Conservation (phyloP, 2,329 filamentous ascomycete genomes). For the Monosporascus sp. region DNA sequence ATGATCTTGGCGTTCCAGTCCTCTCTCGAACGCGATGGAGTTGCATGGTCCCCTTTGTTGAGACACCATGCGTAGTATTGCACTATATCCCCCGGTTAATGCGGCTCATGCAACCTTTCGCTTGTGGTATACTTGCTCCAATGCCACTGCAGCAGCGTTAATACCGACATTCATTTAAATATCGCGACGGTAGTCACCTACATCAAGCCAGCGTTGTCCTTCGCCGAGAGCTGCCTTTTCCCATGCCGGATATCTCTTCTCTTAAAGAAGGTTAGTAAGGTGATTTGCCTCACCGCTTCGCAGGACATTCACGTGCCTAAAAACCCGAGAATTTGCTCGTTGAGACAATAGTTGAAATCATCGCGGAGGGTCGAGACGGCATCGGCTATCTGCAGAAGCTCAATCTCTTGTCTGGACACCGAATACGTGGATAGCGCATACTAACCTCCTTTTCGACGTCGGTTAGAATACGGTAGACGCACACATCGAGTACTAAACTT, state of each 20-base stretch:
- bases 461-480: neutral
- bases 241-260: slow-evolving; percentile 5
- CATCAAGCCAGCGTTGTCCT: slow-evolving; percentile 8
- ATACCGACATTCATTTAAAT: neutral
- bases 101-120: neutral
- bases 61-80: slow-evolving; percentile 28
- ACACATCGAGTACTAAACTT: neutral
- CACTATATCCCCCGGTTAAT: slow-evolving; percentile 5
- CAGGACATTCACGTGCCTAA: slow-evolving; percentile 9
- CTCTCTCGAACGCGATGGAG: slow-evolving; percentile 7
- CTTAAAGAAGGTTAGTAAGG: slow-evolving; percentile 3
- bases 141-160: neutral
- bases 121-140: neutral
- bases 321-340: neutral
- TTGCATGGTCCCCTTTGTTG: slow-evolving; percentile 21
- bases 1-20: slow-evolving; percentile 30
- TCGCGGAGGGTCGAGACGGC: neutral
- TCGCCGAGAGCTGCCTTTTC: slow-evolving; percentile 12
- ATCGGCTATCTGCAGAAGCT: slow-evolving; percentile 3
- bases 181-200: slow-evolving; percentile 6
- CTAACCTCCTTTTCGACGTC: neutral
- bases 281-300: neutral
- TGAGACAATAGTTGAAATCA: slow-evolving; percentile 9
- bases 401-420: neutral
- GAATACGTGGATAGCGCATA: no score